Percentiles rank a stretch among this genome's conserved stretches.
These are phyloP conservation scores for Lepraria neglecta DNA, from an alignment of 495 filamentous ascomycete species.

Conservation along the genomic window DNA sequence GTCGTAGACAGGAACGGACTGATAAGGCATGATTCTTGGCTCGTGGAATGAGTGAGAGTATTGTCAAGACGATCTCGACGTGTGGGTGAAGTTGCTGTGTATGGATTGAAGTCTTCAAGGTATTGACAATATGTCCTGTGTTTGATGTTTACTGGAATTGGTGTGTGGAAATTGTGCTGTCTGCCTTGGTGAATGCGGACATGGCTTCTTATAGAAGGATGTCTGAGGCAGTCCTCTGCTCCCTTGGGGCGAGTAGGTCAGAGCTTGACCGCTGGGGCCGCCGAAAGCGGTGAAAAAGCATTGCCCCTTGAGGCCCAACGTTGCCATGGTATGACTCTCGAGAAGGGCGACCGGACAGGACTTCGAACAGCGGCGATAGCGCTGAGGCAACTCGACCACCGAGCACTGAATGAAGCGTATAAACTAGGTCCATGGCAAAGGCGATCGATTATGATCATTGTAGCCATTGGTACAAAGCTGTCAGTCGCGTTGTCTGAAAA, in stretches of 20 bases:
- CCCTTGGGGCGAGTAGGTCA: neutral
- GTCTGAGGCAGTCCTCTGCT: neutral
- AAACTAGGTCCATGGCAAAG: neutral
- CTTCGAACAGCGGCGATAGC: neutral
- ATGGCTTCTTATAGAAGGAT: slow-evolving; percentile 2
- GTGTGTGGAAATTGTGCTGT: neutral
- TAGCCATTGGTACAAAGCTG: neutral
- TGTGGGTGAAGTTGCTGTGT: no score
- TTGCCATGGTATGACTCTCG: neutral
- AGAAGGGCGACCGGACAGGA: slow-evolving; percentile 5
- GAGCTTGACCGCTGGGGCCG: neutral
- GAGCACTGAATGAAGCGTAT: neutral
- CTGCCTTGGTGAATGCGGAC: neutral
- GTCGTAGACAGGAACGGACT: no score
- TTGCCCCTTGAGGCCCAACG: slow-evolving; percentile 8
- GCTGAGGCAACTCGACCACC: neutral
- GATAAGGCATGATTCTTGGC: no score
- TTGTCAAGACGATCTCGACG: no score
- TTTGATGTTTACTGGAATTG: neutral
- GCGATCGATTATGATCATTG: neutral
- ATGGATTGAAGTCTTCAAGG: no score
- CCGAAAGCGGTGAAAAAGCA: slow-evolving; percentile 7
- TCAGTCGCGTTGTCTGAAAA: no score
- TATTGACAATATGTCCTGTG: no score
- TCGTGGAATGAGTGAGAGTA: no score